Evolutionary conservation across 2,329 filamentous ascomycete genomes (phyloP).

Genomic region (Tolypocladium guangdongense): DNA sequence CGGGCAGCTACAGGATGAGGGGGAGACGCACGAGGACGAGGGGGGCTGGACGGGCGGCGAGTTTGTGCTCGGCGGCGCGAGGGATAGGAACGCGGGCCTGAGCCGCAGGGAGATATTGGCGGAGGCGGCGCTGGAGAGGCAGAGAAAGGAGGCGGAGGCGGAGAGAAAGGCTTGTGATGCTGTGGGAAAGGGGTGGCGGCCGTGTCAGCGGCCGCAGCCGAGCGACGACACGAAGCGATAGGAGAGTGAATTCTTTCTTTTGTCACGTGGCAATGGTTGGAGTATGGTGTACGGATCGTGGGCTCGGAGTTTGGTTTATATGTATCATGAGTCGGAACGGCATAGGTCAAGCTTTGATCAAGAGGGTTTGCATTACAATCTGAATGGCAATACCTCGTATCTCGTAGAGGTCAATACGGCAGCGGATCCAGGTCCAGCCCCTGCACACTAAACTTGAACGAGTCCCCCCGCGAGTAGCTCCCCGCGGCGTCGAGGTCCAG

Average conservation of each 20-base stretch:
- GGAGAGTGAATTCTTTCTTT: neutral
- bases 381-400: neutral
- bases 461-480: conserved; percentile 67
- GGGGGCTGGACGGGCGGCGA: conserved; percentile 72
- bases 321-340: too few relatives aligned
- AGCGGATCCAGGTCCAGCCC: conserved; percentile 47
- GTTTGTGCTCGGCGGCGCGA: conserved; percentile 56
- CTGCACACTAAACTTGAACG: conserved; percentile 48
- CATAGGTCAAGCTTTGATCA: neutral
- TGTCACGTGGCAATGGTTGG: neutral
- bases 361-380: neutral
- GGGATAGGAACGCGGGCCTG: conserved; percentile 35
- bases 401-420: conserved; percentile 29
- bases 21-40: conserved; percentile 50
- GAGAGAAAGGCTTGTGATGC: conserved; percentile 20
- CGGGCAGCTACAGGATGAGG: conserved; percentile 31
- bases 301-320: neutral
- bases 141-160: conserved; percentile 19
- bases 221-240: conserved; percentile 13
- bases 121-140: conserved; percentile 27
- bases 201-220: conserved; percentile 14
- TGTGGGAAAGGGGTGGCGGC: conserved; percentile 17
- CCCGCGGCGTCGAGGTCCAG: conserved; percentile 78
- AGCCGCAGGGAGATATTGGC: conserved; percentile 66
- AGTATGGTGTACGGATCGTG: neutral